Percentiles rank a stretch among this genome's conserved stretches.
These are phyloP conservation scores for Parsonsia alboflavescens DNA, from an alignment of 257 asterid species.

Conservation along the genomic window DNA sequence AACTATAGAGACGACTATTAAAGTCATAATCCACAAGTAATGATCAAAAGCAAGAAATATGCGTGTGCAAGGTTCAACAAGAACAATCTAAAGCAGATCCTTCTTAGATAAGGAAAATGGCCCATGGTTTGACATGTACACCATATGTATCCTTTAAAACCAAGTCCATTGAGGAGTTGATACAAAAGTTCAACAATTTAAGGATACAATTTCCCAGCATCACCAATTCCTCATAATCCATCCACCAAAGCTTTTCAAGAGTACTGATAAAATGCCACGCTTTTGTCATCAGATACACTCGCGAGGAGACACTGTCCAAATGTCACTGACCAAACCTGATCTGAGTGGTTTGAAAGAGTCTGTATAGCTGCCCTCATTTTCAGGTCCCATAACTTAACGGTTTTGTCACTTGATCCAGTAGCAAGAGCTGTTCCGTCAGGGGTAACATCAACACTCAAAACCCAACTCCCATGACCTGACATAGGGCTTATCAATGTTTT, in stretches of 20 bases:
- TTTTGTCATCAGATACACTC: slow-evolving; percentile 87
- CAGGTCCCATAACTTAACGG: slow-evolving; percentile 87
- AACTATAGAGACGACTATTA: too few species aligned
- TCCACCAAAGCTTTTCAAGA: slow-evolving; percentile 31
- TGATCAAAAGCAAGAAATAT: neutral
- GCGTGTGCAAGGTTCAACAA: neutral
- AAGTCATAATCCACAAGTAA: too few species aligned
- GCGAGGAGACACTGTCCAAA: slow-evolving; percentile 93
- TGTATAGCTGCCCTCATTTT: slow-evolving; percentile 92
- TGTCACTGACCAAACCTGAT: slow-evolving; percentile 94
- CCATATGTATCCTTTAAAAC: neutral
- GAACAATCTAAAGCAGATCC: neutral
- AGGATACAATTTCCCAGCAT: neutral
- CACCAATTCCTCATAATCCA: neutral
- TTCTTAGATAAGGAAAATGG: neutral
- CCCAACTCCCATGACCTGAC: slow-evolving; percentile 96
- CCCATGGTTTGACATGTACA: neutral
- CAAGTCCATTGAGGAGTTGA: neutral
- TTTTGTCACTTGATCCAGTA: slow-evolving; percentile 85
- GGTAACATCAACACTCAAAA: slow-evolving; percentile 73
- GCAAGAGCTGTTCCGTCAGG: slow-evolving; percentile 92
- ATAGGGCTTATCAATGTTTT: slow-evolving; percentile 62
- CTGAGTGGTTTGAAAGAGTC: slow-evolving; percentile 68
- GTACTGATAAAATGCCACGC: slow-evolving; percentile 67
- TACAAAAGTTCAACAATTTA: neutral